A percentile compares a stretch with the other conserved stretches of the same genome.
Evolutionary conservation across 257 asterid species (phyloP).

Genomic region (Gentiana macrophylla): DNA sequence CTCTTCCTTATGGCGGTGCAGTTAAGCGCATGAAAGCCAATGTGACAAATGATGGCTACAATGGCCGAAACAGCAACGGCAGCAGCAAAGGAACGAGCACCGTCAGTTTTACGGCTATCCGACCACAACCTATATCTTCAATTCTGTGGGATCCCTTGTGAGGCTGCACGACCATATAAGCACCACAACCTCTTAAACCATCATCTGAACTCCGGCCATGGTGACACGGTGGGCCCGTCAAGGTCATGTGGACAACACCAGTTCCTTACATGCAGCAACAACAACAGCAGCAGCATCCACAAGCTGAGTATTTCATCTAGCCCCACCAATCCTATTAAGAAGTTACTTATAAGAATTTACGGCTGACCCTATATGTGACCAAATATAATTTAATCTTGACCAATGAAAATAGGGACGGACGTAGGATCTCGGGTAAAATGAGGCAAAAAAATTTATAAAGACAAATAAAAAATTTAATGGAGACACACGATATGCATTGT

Average conservation of each 20-base stretch:
- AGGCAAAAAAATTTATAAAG: too few species aligned
- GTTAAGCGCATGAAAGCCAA: conserved; percentile 72
- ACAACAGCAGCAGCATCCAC: not conserved
- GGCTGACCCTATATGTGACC: conserved; percentile 34
- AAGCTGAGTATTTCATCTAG: conserved; percentile 68
- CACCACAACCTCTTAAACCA: conserved; percentile 54
- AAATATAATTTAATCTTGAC: conserved; percentile 11
- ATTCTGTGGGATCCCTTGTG: conserved; percentile 62
- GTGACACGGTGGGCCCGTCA: conserved; percentile 14
- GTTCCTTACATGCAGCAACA: conserved; percentile 37
- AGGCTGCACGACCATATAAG: conserved; percentile 24
- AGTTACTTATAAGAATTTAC: conserved; percentile 8
- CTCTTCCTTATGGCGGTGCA: conserved; percentile 82
- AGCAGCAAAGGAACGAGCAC: conserved; percentile 20
- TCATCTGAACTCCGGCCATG: conserved; percentile 16
- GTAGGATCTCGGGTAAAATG: too few species aligned
- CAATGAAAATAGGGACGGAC: too few species aligned
- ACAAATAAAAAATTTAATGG: too few species aligned
- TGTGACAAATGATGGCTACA: conserved; percentile 11
- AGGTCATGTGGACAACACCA: conserved; percentile 32
- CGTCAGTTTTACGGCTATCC: conserved; percentile 46
- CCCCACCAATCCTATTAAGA: conserved; percentile 64
- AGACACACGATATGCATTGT: too few species aligned
- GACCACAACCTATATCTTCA: conserved; percentile 36
- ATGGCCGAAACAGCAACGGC: conserved; percentile 25